Evolutionary conservation across 2,329 filamentous ascomycete genomes (phyloP), one percentile per base, ranked within the genome.

Genomic region (Diaporthe sp.): DNA sequence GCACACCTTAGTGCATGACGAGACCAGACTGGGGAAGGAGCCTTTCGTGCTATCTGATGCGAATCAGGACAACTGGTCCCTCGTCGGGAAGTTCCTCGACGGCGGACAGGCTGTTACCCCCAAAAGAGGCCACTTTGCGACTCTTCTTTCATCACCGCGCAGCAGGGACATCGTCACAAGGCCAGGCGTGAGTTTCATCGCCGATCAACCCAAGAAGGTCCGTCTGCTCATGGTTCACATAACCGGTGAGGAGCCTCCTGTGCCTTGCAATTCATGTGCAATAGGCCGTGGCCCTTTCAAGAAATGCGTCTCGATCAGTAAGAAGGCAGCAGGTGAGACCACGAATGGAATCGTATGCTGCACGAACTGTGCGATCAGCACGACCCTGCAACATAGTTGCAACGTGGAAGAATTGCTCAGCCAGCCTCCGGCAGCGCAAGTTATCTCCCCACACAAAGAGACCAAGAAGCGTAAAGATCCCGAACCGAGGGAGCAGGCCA

Each of bases 181-280:
- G 9, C 12, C 67, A 19, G 64, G 40, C 1, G 10, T 28, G 30
- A 47, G 19, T 17, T 42, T 75, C 10, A 17, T n/a, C 25, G 42
- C 72, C 0, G 22, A 30, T 3, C 28, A 35, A 10, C 71, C 74
- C 3, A 73, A 67, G 7, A 72, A 69, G 17, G 66, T 70, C 7
- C 47, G 47, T 22, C 12, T 73, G 9, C 71, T 75, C 9, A 67
- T 73, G 17, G 74, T 66, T 1, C 74, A 75, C 47, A 58, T 75
- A 4, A 33, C 50, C 22, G 74, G 74, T 1, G 3, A 25, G 3
- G 71, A 75, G n/a, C n/a, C 66, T 2, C 42, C 74, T 3, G 35
- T 12, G 7, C 50, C 71, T 2, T 75, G 74, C 25, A 47, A n/a
- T 8, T 54, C 47, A 0, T 75, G 74, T 17, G 15, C 15, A 4